Base-by-base conservation (phyloP, 768 basidiomycete species). In the Strobilomyces confusus region DNA sequence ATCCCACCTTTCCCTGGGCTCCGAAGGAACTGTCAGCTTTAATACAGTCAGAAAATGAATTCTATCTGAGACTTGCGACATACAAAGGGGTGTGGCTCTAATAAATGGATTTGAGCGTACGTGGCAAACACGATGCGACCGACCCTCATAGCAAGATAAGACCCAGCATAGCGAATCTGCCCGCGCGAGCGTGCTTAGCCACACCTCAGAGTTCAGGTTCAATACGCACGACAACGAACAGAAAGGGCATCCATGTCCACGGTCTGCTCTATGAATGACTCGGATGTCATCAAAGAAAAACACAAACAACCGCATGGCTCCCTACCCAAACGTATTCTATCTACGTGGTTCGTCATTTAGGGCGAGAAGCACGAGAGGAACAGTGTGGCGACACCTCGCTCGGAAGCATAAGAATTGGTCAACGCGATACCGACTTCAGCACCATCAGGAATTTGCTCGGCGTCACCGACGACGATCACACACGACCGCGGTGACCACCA, bases 321-420 rank as follows among this genome's bases (percentile, higher is more conserved):
- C 32, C 5, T 13, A 61, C 60, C 60, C 60, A 61, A 29, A 61
- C 7, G 12, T 58, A 46, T 46, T 58, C 40, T 30, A 62, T 19
- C 60, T 61, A 5, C 22, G 9, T 22, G 8, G 19, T 2, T 30
- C 5, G 32, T 33, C 5, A 9, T 33, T 33, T 33, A 33, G 32
- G n/a, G 13, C 3, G 13, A 11, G 32, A 33, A 33, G n/a, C 11
- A 33, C 13, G 32, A 33, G 32, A 11, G 9, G 32, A 13, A 11
- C 5, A 13, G 7, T 3, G 1, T 17, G 9, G 19, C 8, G 14
- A 33, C 47, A 57, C 59, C 52, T 61, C 59, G 23, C 15, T 40
- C 5, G 55, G 3, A 47, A 61, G 20, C 2, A 29, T 51, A 36
- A 62, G 55, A 17, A 51, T 59, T 60, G 33, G 9, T 2, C 22